Evolutionary conservation across 371 early-diverging fungal genomes (phyloP).

Genomic region (Syncephalis plumigaleata): DNA sequence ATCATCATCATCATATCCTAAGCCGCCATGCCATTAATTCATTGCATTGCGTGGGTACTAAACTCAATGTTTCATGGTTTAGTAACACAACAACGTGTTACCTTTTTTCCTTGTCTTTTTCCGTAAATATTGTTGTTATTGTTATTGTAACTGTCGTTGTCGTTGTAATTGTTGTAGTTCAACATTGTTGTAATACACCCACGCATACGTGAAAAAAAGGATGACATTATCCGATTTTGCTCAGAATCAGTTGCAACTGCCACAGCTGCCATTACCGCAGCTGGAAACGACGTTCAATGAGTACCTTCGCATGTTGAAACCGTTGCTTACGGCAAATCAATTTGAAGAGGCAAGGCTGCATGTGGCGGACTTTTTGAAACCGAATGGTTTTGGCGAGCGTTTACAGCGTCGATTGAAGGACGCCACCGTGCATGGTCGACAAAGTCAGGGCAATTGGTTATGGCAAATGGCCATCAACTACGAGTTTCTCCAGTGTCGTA

Average conservation of each 20-base stretch:
- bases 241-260: slow-evolving; percentile 15
- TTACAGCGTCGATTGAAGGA: slow-evolving; percentile 40
- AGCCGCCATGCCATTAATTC: no score
- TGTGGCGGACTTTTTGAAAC: slow-evolving; percentile 23
- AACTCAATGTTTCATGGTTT: no score
- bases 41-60: no score
- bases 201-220: no score
- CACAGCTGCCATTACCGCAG: slow-evolving; percentile 34
- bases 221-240: no score
- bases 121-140: no score
- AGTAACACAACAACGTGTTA: no score
- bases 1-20: no score
- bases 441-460: slow-evolving; percentile 58
- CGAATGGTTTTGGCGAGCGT: slow-evolving; percentile 19
- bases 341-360: slow-evolving; percentile 12
- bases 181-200: no score
- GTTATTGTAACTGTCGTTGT: no score
- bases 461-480: slow-evolving; percentile 72
- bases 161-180: no score
- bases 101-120: no score
- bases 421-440: slow-evolving; percentile 14
- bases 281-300: slow-evolving; percentile 23
- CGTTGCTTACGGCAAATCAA: slow-evolving; percentile 18
- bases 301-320: slow-evolving; percentile 26
- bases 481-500: slow-evolving; percentile 83